Percentiles rank a stretch among this genome's conserved stretches.
Evolutionary conservation across 164 flowering plant species (phyloP).

Genomic region (Nymphaea thermarum): DNA sequence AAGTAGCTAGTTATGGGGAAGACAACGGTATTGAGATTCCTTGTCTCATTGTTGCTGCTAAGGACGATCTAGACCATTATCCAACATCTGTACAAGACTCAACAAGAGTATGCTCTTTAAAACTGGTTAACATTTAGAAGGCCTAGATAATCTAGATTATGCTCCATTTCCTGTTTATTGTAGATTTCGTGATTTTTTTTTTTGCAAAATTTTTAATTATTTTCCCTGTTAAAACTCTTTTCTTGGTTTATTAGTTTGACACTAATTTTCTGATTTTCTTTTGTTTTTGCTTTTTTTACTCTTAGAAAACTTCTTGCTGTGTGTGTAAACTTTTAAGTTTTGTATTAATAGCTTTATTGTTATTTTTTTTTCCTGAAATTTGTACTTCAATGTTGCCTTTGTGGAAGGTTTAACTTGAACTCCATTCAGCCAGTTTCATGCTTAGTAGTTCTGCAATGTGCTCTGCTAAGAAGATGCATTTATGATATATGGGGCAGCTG

Average conservation of each 20-base stretch:
- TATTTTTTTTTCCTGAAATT: too few species aligned
- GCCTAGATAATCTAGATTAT: too few species aligned
- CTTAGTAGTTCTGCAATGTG: not conserved
- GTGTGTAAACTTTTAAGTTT: not conserved
- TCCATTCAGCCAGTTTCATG: not conserved
- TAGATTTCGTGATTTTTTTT: not conserved
- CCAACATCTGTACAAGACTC: slow-evolving; percentile 63
- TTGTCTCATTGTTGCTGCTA: slow-evolving; percentile 83
- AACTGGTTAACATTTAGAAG: not conserved
- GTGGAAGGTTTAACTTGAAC: not conserved
- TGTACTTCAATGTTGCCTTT: too few species aligned
- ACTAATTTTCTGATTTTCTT: not conserved
- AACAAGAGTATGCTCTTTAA: slow-evolving; percentile 35
- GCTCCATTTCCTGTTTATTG: not conserved
- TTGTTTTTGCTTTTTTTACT: not conserved
- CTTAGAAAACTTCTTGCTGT: not conserved
- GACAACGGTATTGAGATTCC: slow-evolving; percentile 78
- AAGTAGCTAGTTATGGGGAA: slow-evolving; percentile 86
- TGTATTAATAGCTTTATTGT: not conserved
- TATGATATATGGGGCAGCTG: not conserved
- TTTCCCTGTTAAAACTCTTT: not conserved
- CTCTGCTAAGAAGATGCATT: not conserved
- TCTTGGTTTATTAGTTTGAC: not conserved
- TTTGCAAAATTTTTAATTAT: too few species aligned
- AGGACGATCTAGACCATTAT: slow-evolving; percentile 79